Percentiles rank a stretch among this genome's conserved stretches.
phyloP scores from a whole-genome alignment of 2,329 filamentous ascomycete species.

The Arthrinium puccinioides region DNA sequence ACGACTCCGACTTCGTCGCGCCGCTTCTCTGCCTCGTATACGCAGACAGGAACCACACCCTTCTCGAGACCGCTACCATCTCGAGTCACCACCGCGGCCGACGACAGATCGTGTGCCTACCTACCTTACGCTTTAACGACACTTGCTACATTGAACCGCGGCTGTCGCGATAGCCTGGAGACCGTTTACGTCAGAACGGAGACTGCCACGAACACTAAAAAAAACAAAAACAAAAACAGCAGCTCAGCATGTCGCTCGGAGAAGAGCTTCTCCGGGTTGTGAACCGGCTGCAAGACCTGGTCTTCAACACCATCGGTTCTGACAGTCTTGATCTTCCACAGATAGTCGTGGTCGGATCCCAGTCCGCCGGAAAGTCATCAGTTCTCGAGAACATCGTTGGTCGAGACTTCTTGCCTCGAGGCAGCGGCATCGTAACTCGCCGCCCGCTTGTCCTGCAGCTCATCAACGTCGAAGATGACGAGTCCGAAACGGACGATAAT shows the following conservation, averaged over 20 bases:
- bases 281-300: constrained; percentile 96
- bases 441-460: constrained; percentile 93
- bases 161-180: no score
- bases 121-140: not conserved
- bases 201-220: no score
- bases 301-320: constrained; percentile 99
- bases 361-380: constrained; percentile 96
- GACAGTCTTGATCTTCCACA: constrained; percentile 96
- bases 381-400: constrained; percentile 99
- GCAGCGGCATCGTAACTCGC: constrained; percentile 92
- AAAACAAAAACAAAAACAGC: no score
- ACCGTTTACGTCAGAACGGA: no score
- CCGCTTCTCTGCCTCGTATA: no score
- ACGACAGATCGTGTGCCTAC: constrained; percentile 1
- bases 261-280: constrained; percentile 93
- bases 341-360: constrained; percentile 97
- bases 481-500: constrained; percentile 54
- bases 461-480: constrained; percentile 87
- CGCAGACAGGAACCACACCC: no score
- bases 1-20: no score
- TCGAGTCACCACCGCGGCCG: no score
- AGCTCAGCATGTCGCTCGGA: constrained; percentile 80
- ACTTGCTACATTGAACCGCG: no score
- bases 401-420: constrained; percentile 91
- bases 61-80: no score